Conservation (phyloP, 805 yeast species). For the Kodamaea leandrae region DNA sequence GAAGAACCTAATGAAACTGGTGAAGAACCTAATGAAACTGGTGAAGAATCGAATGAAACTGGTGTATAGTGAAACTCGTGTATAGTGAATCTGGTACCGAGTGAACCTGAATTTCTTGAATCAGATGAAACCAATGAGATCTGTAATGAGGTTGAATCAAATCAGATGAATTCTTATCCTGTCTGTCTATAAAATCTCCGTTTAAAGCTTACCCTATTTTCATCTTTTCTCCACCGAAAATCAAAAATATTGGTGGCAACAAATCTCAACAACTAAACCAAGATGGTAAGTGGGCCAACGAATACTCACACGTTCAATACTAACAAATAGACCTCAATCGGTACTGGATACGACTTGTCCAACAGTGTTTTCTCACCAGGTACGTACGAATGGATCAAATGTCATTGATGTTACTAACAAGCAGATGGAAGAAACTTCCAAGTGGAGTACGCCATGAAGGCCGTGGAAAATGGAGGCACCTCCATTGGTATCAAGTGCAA, state of each 20-base stretch:
- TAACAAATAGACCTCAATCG: slow-evolving; percentile 73
- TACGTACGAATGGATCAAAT: slow-evolving; percentile 25
- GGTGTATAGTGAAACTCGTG: too few relatives aligned
- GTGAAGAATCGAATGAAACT: too few relatives aligned
- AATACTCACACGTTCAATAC: slow-evolving; percentile 5
- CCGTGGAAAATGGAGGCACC: slow-evolving; percentile 97
- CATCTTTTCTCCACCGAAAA: background rate
- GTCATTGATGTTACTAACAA: slow-evolving; percentile 33
- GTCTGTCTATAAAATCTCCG: too few relatives aligned
- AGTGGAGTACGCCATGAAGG: slow-evolving; percentile 96
- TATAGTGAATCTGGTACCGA: too few relatives aligned
- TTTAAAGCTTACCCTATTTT: too few relatives aligned
- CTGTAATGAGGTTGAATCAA: too few relatives aligned
- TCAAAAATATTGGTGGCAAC: slow-evolving; percentile 11
- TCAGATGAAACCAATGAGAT: too few relatives aligned
- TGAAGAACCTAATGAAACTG: too few relatives aligned
- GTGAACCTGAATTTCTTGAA: too few relatives aligned
- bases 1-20: too few relatives aligned
- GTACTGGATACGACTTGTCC: slow-evolving; percentile 98
- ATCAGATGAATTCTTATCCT: too few relatives aligned
- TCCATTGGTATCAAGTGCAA: slow-evolving; percentile 87
- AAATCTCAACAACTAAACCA: slow-evolving; percentile 6
- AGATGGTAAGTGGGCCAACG: slow-evolving; percentile 10
- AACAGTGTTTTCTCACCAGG: slow-evolving; percentile 90
- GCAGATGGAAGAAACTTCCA: slow-evolving; percentile 92